phyloP scores from a whole-genome alignment of 768 basidiomycete genomes.

The Termitomyces sp. region DNA sequence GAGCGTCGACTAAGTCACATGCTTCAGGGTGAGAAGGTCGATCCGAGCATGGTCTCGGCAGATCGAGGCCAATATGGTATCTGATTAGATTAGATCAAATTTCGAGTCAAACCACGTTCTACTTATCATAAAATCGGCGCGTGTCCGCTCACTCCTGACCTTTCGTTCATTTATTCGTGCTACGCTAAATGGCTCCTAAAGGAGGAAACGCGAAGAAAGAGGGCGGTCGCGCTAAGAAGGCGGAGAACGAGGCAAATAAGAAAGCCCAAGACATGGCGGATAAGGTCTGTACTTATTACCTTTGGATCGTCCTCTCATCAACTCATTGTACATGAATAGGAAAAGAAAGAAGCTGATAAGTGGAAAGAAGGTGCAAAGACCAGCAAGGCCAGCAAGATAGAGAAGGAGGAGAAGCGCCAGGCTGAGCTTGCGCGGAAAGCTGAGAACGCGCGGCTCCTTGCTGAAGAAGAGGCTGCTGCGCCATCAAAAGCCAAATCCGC shows the following conservation, averaged over 20 bases:
- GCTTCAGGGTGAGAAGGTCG: too few relatives aligned
- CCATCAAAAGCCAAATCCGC: constrained; percentile 56
- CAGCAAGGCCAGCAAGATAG: constrained; percentile 58
- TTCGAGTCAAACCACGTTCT: constrained; percentile 3
- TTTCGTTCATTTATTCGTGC: background rate
- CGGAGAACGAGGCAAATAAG: constrained; percentile 85
- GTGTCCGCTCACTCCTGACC: background rate
- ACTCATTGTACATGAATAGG: constrained; percentile 33
- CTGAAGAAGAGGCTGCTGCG: constrained; percentile 74
- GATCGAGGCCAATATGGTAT: background rate
- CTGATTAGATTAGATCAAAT: constrained; percentile 12
- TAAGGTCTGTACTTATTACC: constrained; percentile 33
- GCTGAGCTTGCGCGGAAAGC: constrained; percentile 83
- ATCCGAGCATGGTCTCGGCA: too few relatives aligned
- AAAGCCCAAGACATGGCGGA: constrained; percentile 52
- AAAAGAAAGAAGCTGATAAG: constrained; percentile 59
- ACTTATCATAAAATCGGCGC: constrained; percentile 1
- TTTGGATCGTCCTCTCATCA: background rate
- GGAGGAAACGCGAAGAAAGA: constrained; percentile 92
- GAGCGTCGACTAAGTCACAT: background rate
- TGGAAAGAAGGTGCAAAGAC: constrained; percentile 63
- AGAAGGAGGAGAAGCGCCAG: constrained; percentile 74
- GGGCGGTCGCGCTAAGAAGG: constrained; percentile 83
- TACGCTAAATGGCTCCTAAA: constrained; percentile 76
- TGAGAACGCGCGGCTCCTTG: constrained; percentile 77